These are phyloP conservation scores for Heliocybe sulcata DNA, from an alignment of 1,284 basidiomycete species.

Conservation along the genomic window DNA sequence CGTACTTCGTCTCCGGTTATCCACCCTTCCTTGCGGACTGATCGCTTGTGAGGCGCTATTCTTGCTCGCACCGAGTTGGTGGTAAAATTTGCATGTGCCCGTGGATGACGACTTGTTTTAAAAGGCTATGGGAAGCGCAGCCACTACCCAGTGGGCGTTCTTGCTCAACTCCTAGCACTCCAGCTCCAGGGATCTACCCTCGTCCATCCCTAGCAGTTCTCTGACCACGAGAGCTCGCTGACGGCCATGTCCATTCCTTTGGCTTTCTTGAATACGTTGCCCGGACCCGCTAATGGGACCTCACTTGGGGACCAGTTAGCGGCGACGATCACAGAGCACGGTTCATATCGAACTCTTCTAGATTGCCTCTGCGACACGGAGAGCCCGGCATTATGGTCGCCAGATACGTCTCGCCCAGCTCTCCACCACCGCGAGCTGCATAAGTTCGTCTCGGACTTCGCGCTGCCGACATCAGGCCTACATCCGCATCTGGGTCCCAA, in stretches of 20 bases:
- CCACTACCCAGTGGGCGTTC: no score
- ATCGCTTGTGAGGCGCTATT: neutral
- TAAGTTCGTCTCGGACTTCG: slow-evolving; percentile 28
- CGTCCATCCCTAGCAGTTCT: neutral
- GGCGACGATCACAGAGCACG: slow-evolving; percentile 19
- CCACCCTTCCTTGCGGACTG: neutral
- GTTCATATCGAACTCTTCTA: slow-evolving; percentile 24
- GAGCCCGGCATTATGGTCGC: slow-evolving; percentile 26
- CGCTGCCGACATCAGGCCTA: slow-evolving; percentile 23
- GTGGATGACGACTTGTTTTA: no score
- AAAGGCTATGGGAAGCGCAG: no score
- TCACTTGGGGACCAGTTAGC: slow-evolving; percentile 31
- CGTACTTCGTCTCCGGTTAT: no score
- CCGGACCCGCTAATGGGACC: slow-evolving; percentile 12
- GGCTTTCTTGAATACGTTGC: slow-evolving; percentile 20
- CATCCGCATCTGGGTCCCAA: slow-evolving; percentile 25
- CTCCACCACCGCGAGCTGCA: slow-evolving; percentile 26
- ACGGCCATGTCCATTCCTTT: slow-evolving; percentile 26
- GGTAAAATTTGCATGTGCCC: neutral
- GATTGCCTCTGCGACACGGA: slow-evolving; percentile 28
- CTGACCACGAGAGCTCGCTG: neutral
- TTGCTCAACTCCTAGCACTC: no score
- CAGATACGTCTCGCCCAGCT: slow-evolving; percentile 16
- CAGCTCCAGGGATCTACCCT: neutral
- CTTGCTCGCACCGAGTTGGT: no score